Evolutionary conservation across 352 stramenopile species (phyloP).

Genomic region (Blastocystis sp.): DNA sequence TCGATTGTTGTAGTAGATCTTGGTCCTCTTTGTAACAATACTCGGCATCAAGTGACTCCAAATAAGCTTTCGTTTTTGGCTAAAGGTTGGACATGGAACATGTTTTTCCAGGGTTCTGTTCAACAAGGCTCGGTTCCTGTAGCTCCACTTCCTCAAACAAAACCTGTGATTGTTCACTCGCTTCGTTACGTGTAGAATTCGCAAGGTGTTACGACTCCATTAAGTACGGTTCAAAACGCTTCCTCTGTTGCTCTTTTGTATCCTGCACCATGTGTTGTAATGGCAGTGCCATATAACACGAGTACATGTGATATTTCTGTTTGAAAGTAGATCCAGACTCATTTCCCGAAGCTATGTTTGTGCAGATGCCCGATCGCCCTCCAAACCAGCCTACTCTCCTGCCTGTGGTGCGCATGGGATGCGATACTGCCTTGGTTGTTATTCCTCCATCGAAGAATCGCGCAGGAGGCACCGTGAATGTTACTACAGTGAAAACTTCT

Average conservation of each 20-base stretch:
- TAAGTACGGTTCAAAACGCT: conserved; percentile 33
- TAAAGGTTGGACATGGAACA: conserved; percentile 45
- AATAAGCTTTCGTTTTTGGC: conserved; percentile 56
- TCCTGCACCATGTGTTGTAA: conserved; percentile 56
- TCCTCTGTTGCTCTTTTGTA: conserved; percentile 48
- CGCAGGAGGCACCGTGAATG: not conserved
- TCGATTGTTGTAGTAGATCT: conserved; percentile 7
- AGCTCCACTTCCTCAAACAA: not conserved
- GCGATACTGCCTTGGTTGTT: conserved; percentile 45
- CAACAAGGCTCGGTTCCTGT: not conserved
- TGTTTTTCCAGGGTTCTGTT: not conserved
- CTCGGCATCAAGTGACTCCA: not conserved
- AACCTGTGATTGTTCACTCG: not conserved
- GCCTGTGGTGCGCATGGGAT: conserved; percentile 59
- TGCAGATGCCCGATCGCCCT: conserved; percentile 41
- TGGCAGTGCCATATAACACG: conserved; percentile 59
- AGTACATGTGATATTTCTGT: not conserved
- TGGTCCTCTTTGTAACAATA: not conserved
- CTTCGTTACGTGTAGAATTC: not conserved
- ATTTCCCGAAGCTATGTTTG: conserved; percentile 57
- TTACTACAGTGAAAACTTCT: conserved; percentile 17
- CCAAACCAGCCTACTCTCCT: conserved; percentile 24
- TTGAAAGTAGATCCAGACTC: conserved; percentile 47
- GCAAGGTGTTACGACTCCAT: not conserved
- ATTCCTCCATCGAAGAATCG: conserved; percentile 14